Evolutionary conservation across 768 basidiomycete species (phyloP).

Genomic region (Cantharellus anzutake): DNA sequence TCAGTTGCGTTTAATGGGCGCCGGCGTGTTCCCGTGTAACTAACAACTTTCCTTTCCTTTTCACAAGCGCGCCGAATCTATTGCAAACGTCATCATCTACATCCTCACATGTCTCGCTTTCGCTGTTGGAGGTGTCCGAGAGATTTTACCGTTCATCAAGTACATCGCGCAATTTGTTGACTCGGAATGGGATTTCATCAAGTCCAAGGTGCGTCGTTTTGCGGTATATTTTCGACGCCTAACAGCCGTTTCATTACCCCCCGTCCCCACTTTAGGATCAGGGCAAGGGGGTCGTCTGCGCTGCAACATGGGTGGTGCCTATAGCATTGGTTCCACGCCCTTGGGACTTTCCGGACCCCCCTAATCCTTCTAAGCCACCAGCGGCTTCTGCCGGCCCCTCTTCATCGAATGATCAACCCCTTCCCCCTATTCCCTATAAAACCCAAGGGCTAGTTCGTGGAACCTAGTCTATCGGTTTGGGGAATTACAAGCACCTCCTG

Average conservation of each 20-base stretch:
- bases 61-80: conserved; percentile 35
- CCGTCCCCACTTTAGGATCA: conserved; percentile 24
- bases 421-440: too few relatives aligned
- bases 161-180: conserved; percentile 68
- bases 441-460: too few relatives aligned
- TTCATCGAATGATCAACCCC: too few relatives aligned
- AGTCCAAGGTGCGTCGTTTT: conserved; percentile 11
- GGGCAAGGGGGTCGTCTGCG: conserved; percentile 69
- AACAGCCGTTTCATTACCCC: background rate
- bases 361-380: conserved; percentile 6
- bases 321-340: conserved; percentile 51
- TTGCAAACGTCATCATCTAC: conserved; percentile 45
- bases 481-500: too few relatives aligned
- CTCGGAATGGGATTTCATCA: conserved; percentile 49
- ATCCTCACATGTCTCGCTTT: conserved; percentile 55
- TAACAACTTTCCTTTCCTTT: background rate
- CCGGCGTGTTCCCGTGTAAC: background rate
- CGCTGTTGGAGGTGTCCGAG: conserved; percentile 54
- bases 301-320: conserved; percentile 78
- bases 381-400: background rate
- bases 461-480: too few relatives aligned
- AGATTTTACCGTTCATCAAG: conserved; percentile 68
- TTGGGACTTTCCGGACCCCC: conserved; percentile 51
- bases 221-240: background rate
- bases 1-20: conserved; percentile 21